These are phyloP conservation scores for Penicillium occitanis DNA, from an alignment of 2,329 filamentous ascomycete genomes.

Conservation along the genomic window DNA sequence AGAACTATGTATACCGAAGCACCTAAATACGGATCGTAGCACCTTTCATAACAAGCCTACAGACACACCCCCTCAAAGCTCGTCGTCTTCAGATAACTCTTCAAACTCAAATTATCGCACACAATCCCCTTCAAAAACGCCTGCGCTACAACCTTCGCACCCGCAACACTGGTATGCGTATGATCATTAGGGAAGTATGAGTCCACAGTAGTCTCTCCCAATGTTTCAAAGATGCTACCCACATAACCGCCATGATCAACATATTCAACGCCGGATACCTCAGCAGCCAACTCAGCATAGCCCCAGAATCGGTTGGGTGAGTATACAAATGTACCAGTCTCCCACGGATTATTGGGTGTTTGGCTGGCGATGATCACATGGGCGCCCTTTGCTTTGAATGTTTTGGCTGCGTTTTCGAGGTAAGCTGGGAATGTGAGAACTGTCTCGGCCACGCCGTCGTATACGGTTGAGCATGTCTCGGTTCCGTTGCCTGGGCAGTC, in stretches of 20 bases:
- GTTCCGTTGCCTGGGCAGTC: conserved; percentile 58
- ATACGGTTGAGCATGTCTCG: conserved; percentile 56
- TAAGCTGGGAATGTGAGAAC: conserved; percentile 64
- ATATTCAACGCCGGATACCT: conserved; percentile 50
- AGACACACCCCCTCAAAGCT: conserved; percentile 33
- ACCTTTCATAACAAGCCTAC: conserved; percentile 17
- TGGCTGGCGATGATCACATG: conserved; percentile 60
- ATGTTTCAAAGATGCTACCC: conserved; percentile 52
- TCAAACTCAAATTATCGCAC: conserved; percentile 50
- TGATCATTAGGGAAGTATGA: conserved; percentile 60
- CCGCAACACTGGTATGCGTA: conserved; percentile 59
- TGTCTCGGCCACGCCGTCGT: conserved; percentile 53
- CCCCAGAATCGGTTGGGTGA: conserved; percentile 55
- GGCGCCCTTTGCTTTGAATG: conserved; percentile 58
- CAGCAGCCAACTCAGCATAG: conserved; percentile 53
- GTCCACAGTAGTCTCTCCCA: conserved; percentile 54
- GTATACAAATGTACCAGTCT: conserved; percentile 54
- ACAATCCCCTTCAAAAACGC: conserved; percentile 60
- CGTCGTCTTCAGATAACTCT: conserved; percentile 35
- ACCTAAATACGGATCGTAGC: background rate
- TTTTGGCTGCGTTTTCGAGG: conserved; percentile 56
- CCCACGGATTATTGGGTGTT: conserved; percentile 65
- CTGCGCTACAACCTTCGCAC: conserved; percentile 57
- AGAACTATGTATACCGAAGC: background rate
- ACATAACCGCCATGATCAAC: conserved; percentile 63